Conservation (phyloP, 805 yeast species). For the Starmerella floris region DNA sequence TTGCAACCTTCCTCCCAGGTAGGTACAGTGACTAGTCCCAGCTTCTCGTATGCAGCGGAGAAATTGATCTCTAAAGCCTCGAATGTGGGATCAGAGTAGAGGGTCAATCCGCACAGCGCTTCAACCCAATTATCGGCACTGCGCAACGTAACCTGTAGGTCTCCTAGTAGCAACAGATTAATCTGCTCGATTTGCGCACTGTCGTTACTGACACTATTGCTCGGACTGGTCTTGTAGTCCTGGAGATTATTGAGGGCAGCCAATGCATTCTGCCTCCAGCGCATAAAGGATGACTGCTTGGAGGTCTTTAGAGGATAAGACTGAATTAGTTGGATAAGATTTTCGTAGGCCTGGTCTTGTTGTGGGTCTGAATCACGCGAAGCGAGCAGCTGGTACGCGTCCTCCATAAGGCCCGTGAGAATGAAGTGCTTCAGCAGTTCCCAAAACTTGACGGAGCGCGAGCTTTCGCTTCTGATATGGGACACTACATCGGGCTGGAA, state of each 20-base stretch:
- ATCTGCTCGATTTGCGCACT: slow-evolving; percentile 1
- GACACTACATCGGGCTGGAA: slow-evolving; percentile 6
- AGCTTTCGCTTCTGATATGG: background rate
- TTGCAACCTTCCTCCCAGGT: slow-evolving; percentile 21
- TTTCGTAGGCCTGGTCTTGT: background rate
- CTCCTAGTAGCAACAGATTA: slow-evolving; percentile 11
- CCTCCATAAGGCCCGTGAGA: slow-evolving; percentile 7
- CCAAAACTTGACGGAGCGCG: slow-evolving; percentile 5
- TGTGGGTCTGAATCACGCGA: background rate
- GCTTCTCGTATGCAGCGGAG: background rate
- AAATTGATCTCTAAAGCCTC: slow-evolving; percentile 10
- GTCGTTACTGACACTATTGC: background rate
- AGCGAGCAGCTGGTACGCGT: slow-evolving; percentile 4
- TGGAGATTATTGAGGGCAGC: slow-evolving; percentile 7
- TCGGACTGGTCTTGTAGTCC: background rate
- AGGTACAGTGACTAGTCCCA: slow-evolving; percentile 3
- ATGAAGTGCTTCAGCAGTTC: slow-evolving; percentile 2
- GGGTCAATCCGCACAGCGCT: slow-evolving; percentile 13
- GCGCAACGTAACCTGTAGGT: background rate
- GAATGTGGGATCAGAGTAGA: slow-evolving; percentile 16
- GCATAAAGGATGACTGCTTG: slow-evolving; percentile 11
- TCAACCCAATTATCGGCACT: slow-evolving; percentile 13
- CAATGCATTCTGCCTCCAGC: slow-evolving; percentile 15
- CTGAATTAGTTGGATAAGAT: slow-evolving; percentile 3
- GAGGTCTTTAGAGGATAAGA: slow-evolving; percentile 9